These are phyloP conservation scores for Plasmodium gallinaceum DNA, from an alignment of 169 alveolate species.

Conservation along the genomic window DNA sequence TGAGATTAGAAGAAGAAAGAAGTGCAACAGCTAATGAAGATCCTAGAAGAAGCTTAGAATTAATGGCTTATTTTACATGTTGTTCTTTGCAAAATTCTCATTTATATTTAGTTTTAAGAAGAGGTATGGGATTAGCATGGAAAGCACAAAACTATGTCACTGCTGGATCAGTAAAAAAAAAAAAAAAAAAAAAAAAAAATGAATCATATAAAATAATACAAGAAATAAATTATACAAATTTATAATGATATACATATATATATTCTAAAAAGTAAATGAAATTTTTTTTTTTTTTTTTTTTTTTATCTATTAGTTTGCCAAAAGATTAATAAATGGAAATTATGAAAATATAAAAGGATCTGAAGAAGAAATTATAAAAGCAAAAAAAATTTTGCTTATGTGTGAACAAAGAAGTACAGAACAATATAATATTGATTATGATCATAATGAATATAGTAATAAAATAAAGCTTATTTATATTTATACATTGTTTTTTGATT, in stretches of 20 bases:
- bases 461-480: conserved; percentile 1
- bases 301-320: conserved; percentile 49
- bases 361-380: conserved; percentile 78
- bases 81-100: conserved; percentile 87
- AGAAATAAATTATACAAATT: not conserved
- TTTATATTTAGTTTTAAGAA: conserved; percentile 86
- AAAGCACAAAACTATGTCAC: conserved; percentile 89
- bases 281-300: not conserved
- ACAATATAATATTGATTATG: conserved; percentile 79
- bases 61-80: conserved; percentile 89
- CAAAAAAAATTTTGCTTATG: conserved; percentile 78
- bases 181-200: not conserved
- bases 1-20: conserved; percentile 83
- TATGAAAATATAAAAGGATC: conserved; percentile 73
- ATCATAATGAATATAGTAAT: conserved; percentile 79
- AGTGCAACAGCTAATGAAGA: conserved; percentile 75
- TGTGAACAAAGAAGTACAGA: conserved; percentile 84
- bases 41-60: conserved; percentile 84
- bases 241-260: not conserved
- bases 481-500: not conserved
- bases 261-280: not conserved
- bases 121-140: conserved; percentile 92
- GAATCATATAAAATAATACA: not conserved
- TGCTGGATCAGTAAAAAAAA: conserved; percentile 79
- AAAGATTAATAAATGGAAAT: conserved; percentile 70